Base-by-base conservation (phyloP, 805 yeast species). In the Yarrowia sp. region DNA sequence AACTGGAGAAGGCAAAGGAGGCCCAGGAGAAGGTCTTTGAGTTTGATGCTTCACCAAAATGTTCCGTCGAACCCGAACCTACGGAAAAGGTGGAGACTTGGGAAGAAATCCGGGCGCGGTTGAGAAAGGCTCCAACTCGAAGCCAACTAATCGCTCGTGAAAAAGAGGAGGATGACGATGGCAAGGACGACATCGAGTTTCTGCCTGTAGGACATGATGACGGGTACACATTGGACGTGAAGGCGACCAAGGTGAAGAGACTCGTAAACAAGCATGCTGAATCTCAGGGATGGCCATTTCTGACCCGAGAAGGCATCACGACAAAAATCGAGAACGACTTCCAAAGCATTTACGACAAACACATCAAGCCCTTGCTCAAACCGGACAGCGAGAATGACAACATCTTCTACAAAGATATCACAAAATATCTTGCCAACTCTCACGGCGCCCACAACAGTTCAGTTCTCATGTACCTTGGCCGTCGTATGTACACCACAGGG, bases 251-350 rank as follows among this genome's bases (percentile, higher is more conserved):
- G 45, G 65, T 59, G 36, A 10, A n/a, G 4, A 11, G 65, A 10
- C 65, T 45, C 35, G 65, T 59, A 12, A n/a, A 16, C 12, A 42
- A 59, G 65, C 42, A 59, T 16, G 65, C 65, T 12, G 19, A 43
- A 15, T 8, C 15, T 1, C 65, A 59, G 9, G 41, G 41, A 2
- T 59, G 65, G 65, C 65, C 65, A 0, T 7, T 8, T 3, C 8
- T 45, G 14, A 32, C n/a, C 12, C 16, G 52, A 45, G 52, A 43
- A 8, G 26, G 0, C 15, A 59, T 59, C n/a, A 5, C 9, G 11
- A 2, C 11, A 2, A 32, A 14, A n/a, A n/a, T 59, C 8, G 52
- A 35, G 32, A 5, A n/a, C 12, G 2, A 12, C 16, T 59, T 43
- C 14, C 15, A n/a, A 8, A 14, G 11, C 4, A 59, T 59, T 16